A percentile compares a stretch with the other conserved stretches of the same genome.
These are phyloP conservation scores for Elsinoe ampelina DNA, from an alignment of 2,329 filamentous ascomycete species.

Conservation along the genomic window DNA sequence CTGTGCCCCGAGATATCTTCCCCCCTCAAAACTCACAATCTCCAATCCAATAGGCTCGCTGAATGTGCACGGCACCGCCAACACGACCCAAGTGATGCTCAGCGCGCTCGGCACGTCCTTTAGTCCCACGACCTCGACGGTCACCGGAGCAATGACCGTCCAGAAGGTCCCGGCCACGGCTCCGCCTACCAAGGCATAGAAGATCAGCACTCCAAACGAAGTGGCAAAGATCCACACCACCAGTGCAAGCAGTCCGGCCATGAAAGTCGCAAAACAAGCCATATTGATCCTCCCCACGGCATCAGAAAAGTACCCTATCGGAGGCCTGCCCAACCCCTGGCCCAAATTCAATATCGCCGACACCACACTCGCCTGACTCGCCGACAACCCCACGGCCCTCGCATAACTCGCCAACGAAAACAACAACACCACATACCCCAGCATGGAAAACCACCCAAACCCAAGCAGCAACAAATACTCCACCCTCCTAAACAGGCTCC, in stretches of 20 bases:
- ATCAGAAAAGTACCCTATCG: constrained; percentile 66
- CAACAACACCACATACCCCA: constrained; percentile 67
- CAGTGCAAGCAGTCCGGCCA: constrained; percentile 56
- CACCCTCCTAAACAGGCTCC: constrained; percentile 48
- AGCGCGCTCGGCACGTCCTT: constrained; percentile 58
- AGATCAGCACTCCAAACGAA: constrained; percentile 57
- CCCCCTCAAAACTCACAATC: constrained; percentile 40
- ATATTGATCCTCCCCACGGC: constrained; percentile 63
- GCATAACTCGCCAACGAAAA: constrained; percentile 70
- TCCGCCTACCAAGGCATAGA: constrained; percentile 60
- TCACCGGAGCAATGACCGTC: constrained; percentile 55
- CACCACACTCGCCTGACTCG: constrained; percentile 59
- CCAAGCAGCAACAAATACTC: constrained; percentile 57
- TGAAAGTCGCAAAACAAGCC: constrained; percentile 54
- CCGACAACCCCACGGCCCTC: constrained; percentile 54
- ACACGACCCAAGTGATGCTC: constrained; percentile 61
- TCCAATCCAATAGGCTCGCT: constrained; percentile 48
- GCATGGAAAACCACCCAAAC: constrained; percentile 62
- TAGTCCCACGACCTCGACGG: constrained; percentile 65
- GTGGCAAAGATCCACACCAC: constrained; percentile 65
- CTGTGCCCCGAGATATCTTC: constrained; percentile 49
- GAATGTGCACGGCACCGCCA: constrained; percentile 62
- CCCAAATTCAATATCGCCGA: constrained; percentile 64
- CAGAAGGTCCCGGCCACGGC: constrained; percentile 62
- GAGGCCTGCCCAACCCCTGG: constrained; percentile 58